These are phyloP conservation scores for Cystoderma amianthinum DNA, from an alignment of 768 basidiomycete genomes.

Conservation along the genomic window DNA sequence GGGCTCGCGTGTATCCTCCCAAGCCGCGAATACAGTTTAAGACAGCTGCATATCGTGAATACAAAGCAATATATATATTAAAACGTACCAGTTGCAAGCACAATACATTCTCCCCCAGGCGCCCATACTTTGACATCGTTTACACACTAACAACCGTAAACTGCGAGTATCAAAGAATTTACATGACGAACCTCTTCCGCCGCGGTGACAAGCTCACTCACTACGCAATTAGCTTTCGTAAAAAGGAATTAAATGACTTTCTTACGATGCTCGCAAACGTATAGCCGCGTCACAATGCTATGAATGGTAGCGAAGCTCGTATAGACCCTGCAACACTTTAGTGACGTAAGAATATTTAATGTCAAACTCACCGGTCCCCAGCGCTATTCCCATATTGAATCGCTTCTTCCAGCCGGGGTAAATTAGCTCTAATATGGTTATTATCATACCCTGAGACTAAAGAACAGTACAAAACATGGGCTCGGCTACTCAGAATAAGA, in stretches of 20 bases:
- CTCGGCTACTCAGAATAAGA: conserved; percentile 32
- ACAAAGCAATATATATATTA: background rate
- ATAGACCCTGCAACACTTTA: conserved; percentile 37
- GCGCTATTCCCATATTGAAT: conserved; percentile 60
- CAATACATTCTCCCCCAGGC: conserved; percentile 44
- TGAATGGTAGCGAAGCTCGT: conserved; percentile 56
- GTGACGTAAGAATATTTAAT: background rate
- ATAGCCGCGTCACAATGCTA: conserved; percentile 44
- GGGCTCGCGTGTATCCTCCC: conserved; percentile 49
- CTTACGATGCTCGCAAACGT: conserved; percentile 57
- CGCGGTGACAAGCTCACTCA: conserved; percentile 45
- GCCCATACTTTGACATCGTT: conserved; percentile 51
- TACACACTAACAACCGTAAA: conserved; percentile 31
- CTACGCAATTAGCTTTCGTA: conserved; percentile 19
- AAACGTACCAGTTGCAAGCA: conserved; percentile 45
- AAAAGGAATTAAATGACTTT: conserved; percentile 3
- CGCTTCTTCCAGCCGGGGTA: conserved; percentile 54
- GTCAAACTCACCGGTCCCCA: conserved; percentile 47
- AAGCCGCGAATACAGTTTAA: conserved; percentile 60
- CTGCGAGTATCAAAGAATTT: background rate
- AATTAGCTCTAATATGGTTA: conserved; percentile 54
- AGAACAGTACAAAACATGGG: conserved; percentile 51
- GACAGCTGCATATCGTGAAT: conserved; percentile 27
- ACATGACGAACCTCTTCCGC: conserved; percentile 52
- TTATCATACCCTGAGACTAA: conserved; percentile 67